These are phyloP conservation scores for Dactylellina cionopaga DNA, from an alignment of 2,329 filamentous ascomycete species.

Conservation along the genomic window DNA sequence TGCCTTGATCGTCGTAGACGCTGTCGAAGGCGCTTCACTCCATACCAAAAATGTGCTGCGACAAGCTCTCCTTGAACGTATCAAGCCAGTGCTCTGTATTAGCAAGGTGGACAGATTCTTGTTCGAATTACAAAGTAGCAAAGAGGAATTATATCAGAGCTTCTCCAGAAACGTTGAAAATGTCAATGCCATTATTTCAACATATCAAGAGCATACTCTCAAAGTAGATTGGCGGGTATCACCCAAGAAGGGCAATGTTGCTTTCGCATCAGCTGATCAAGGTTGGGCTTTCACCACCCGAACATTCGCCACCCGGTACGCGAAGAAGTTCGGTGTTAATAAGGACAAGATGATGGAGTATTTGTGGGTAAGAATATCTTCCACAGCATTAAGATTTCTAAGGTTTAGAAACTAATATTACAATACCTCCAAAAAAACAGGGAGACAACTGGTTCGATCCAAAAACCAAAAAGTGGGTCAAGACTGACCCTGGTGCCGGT, in stretches of 20 bases:
- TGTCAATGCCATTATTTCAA: conserved; percentile 99
- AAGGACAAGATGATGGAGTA: conserved; percentile 99
- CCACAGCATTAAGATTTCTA: not conserved
- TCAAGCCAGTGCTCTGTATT: conserved; percentile 99
- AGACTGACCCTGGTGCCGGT: conserved; percentile 76
- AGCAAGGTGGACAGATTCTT: conserved; percentile 99
- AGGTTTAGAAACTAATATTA: conserved; percentile 54
- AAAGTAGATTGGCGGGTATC: conserved; percentile 97
- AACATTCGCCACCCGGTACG: conserved; percentile 93
- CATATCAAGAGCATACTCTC: conserved; percentile 94
- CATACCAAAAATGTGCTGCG: conserved; percentile 99
- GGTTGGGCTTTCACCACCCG: conserved; percentile 99
- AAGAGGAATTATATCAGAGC: conserved; percentile 99
- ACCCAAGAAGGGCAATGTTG: conserved; percentile 95
- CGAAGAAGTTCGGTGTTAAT: conserved; percentile 99
- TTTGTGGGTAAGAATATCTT: conserved; percentile 76
- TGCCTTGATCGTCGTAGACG: conserved; percentile 99
- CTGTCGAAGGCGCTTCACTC: conserved; percentile 98
- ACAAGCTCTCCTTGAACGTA: conserved; percentile 98
- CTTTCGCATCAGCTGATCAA: conserved; percentile 99
- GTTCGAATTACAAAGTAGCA: conserved; percentile 96
- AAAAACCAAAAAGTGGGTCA: conserved; percentile 99
- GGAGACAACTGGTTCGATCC: conserved; percentile 99
- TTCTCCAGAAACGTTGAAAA: conserved; percentile 99
- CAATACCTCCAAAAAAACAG: no score